Base-by-base conservation (phyloP, 2,329 filamentous ascomycete genomes). In the Teratosphaeria gauchensis region DNA sequence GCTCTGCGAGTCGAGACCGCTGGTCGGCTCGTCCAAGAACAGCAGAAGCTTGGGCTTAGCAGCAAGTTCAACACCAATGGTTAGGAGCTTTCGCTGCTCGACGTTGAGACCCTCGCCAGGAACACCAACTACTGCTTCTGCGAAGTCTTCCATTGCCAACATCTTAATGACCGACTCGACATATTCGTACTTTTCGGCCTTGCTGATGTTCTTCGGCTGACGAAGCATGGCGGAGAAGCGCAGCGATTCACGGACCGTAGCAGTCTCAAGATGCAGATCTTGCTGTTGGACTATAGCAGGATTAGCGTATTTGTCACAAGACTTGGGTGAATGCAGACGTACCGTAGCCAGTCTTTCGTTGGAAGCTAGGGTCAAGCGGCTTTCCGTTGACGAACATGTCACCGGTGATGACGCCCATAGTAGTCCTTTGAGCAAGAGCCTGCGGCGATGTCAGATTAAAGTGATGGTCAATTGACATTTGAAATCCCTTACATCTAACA, bases 111-210 rank as follows among this genome's bases (percentile, higher is more conserved):
- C 83, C 57, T 81, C 80, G 0, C 84, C 84, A 0, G 83, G 82
- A 0, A 82, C 76, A 28, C 59, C 59, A 16, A 61, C 57, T 19
- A 61, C 54, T 0, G 84, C 84, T 52, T 87, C 82, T 12, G 84
- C 83, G 59, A 85, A 87, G 56, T 86, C 84, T 31, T 81, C 74
- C 84, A 88, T 86, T 68, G 84, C 81, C 28, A 88, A 76, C 76
- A 88, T 82, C 68, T 80, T 78, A 65, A 87, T 85, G 21, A 87
- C 82, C 51, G 84, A 78, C 61, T 87, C 84, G 4, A 86, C 84
- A 55, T 83, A 86, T 0, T 72, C 78, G 61, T 79, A 78, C 70
- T 86, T 87, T 65, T 86, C 84, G 48, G 79, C 57, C 52, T 76
- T 79, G 66, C 77, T 78, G 8, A 84, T 79, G 0, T 73, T 70